Conservation (phyloP, 2,329 filamentous ascomycete species). For the Colletotrichum euphorbiae region DNA sequence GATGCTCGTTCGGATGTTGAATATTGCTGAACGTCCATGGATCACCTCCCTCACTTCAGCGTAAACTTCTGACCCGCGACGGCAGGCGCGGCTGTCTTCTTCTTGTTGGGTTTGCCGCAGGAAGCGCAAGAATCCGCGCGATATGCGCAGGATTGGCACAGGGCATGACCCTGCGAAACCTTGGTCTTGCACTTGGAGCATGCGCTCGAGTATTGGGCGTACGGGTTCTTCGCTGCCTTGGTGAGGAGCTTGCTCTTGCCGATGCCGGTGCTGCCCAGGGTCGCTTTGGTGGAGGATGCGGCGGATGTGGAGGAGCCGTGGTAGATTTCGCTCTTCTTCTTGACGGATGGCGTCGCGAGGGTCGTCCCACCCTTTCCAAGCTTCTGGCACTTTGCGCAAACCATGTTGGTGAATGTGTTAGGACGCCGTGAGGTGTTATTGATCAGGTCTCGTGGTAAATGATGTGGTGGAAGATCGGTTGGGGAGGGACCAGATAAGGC, state of each 20-base stretch:
- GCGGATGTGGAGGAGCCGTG: constrained; percentile 67
- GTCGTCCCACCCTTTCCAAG: constrained; percentile 66
- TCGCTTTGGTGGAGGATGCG: constrained; percentile 58
- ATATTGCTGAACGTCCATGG: background rate
- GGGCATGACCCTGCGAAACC: constrained; percentile 69
- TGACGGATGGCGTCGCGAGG: constrained; percentile 73
- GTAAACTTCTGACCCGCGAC: constrained; percentile 73
- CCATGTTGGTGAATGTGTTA: constrained; percentile 57
- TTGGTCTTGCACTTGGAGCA: constrained; percentile 73
- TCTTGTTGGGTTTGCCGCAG: constrained; percentile 70
- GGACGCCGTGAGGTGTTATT: background rate
- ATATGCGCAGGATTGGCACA: constrained; percentile 73
- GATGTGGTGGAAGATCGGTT: background rate
- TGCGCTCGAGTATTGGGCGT: constrained; percentile 71
- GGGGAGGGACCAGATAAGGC: background rate
- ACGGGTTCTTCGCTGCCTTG: constrained; percentile 74
- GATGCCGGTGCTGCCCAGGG: constrained; percentile 68
- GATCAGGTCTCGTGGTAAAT: background rate
- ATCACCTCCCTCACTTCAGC: constrained; percentile 59
- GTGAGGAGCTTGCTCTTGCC: constrained; percentile 75
- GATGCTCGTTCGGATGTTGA: background rate
- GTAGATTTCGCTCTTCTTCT: constrained; percentile 76
- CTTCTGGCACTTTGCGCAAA: constrained; percentile 74
- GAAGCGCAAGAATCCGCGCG: constrained; percentile 71
- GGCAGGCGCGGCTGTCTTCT: constrained; percentile 62